A percentile compares a stretch with the other conserved stretches of the same genome.
phyloP scores from a whole-genome alignment of 179 eudicot genomes.

The Beta macrorhiza region DNA sequence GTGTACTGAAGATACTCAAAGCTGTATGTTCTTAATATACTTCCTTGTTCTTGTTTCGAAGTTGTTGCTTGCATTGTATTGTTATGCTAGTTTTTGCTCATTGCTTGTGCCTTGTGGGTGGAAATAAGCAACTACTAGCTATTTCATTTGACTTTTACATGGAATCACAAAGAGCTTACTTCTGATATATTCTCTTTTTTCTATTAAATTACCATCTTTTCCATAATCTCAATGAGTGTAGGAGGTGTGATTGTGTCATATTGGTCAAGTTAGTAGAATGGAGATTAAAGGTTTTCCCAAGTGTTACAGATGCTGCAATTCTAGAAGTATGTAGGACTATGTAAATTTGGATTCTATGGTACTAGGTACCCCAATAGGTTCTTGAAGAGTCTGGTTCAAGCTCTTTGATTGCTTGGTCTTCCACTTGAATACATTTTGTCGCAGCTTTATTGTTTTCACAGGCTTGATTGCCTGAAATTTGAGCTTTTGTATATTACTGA shows the following conservation, averaged over 20 bases:
- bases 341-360: neutral
- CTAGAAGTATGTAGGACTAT: neutral
- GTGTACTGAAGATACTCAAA: slow-evolving; percentile 75
- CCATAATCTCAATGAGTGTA: neutral
- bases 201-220: neutral
- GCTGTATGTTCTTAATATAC: slow-evolving; percentile 57
- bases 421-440: neutral
- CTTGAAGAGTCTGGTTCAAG: neutral
- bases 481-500: neutral
- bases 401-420: neutral
- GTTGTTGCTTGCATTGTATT: slow-evolving; percentile 11
- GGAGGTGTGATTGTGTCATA: neutral
- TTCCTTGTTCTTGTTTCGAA: slow-evolving; percentile 1
- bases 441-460: neutral
- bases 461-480: neutral
- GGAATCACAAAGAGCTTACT: neutral
- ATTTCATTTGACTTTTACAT: neutral
- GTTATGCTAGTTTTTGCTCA: neutral
- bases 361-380: too few relatives aligned
- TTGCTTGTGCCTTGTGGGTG: neutral
- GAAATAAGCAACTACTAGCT: neutral
- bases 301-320: neutral
- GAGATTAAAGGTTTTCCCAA: neutral
- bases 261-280: slow-evolving; percentile 1
- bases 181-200: neutral